These are phyloP conservation scores for Sclerotinia spermophila DNA, from an alignment of 2,329 filamentous ascomycete genomes.

Conservation along the genomic window DNA sequence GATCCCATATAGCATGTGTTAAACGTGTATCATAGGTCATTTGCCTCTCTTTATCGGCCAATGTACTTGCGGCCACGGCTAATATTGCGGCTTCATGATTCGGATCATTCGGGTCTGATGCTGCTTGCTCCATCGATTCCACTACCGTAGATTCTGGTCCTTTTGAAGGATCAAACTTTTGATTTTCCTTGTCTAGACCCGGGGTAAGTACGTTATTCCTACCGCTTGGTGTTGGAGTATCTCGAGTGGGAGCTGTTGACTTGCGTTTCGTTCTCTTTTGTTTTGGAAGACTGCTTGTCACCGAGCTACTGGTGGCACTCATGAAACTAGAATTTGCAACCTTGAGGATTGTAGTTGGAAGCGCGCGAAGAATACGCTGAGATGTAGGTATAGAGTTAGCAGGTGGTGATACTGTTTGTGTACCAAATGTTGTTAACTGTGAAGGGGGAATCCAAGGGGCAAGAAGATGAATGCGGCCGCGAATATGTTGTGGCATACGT, in stretches of 20 bases:
- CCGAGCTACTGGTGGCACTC: constrained; percentile 81
- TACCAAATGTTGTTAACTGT: constrained; percentile 75
- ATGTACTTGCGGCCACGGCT: constrained; percentile 55
- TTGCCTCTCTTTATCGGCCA: constrained; percentile 69
- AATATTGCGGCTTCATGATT: constrained; percentile 36
- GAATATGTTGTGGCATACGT: constrained; percentile 93
- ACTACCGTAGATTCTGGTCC: constrained; percentile 33
- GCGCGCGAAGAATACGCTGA: constrained; percentile 82
- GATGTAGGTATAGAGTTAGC: constrained; percentile 85
- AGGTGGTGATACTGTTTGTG: constrained; percentile 70
- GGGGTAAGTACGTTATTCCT: constrained; percentile 38
- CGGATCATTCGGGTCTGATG: constrained; percentile 32
- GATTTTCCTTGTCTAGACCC: constrained; percentile 36
- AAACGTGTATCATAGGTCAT: constrained; percentile 76
- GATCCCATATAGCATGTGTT: constrained; percentile 90
- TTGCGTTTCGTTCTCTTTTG: constrained; percentile 59
- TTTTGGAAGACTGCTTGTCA: constrained; percentile 74
- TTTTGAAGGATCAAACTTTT: constrained; percentile 33
- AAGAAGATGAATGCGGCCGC: constrained; percentile 87
- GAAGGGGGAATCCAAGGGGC: constrained; percentile 97
- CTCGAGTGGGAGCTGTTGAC: constrained; percentile 40
- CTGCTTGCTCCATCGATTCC: constrained; percentile 30
- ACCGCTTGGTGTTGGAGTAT: constrained; percentile 37
- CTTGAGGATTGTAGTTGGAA: constrained; percentile 87
- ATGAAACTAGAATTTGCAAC: constrained; percentile 96